These are phyloP conservation scores for Fagus crenata DNA, from an alignment of 306 rosid genomes.

Conservation along the genomic window DNA sequence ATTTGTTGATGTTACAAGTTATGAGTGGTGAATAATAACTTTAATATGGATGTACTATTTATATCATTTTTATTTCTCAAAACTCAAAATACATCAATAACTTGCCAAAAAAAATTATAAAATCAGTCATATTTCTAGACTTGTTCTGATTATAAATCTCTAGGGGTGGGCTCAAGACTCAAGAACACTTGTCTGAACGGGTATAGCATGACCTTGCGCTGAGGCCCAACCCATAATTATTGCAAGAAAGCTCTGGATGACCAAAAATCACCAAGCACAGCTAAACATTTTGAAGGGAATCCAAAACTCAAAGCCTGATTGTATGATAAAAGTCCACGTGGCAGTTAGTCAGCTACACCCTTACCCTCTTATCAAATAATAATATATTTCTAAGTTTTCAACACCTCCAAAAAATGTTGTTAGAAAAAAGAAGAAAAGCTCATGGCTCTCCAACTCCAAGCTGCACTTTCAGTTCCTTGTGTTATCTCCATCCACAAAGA, in stretches of 20 bases:
- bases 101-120: too few species aligned
- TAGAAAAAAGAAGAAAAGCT: background rate
- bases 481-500: constrained; percentile 23
- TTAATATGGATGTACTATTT: too few species aligned
- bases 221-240: background rate
- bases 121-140: too few species aligned
- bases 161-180: too few species aligned
- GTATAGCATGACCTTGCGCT: background rate
- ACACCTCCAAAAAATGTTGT: too few species aligned
- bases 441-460: constrained; percentile 37
- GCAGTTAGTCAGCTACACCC: constrained; percentile 8
- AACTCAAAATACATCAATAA: too few species aligned
- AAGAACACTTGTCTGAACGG: too few species aligned
- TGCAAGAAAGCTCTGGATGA: background rate
- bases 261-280: background rate
- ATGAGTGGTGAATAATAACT: too few species aligned
- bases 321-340: constrained; percentile 21
- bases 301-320: constrained; percentile 24
- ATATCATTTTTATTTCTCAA: too few species aligned
- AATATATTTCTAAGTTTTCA: too few species aligned
- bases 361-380: background rate
- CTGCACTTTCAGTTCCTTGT: constrained; percentile 20
- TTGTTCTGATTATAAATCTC: too few species aligned
- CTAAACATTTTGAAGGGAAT: constrained; percentile 15
- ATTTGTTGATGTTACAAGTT: too few species aligned